Conservation (phyloP, 306 rosid genomes). For the Datisca glomerata region DNA sequence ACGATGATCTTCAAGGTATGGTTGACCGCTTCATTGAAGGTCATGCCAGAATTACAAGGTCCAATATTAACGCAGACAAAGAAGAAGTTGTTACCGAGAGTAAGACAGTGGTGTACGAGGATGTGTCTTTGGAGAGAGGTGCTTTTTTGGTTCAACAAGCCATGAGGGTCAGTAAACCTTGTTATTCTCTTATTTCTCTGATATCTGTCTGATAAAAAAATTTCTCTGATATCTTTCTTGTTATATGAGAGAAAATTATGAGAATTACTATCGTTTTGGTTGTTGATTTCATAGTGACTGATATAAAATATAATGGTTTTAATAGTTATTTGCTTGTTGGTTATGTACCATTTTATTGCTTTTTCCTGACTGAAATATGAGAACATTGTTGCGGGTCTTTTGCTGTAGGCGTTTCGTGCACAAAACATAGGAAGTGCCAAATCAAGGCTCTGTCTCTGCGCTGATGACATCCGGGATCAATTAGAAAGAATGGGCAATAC, state of each 20-base stretch:
- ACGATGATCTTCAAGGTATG: conserved; percentile 53
- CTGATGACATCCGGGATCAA: conserved; percentile 65
- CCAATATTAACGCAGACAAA: conserved; percentile 30
- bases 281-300: too few species aligned
- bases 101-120: conserved; percentile 66
- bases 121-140: conserved; percentile 92
- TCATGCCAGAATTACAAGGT: conserved; percentile 85
- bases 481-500: conserved; percentile 58
- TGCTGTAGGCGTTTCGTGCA: conserved; percentile 95
- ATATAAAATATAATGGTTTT: too few species aligned
- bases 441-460: conserved; percentile 81
- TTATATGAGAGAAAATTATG: too few species aligned
- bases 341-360: too few species aligned
- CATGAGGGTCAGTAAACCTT: conserved; percentile 67
- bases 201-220: too few species aligned
- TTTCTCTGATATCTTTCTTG: too few species aligned
- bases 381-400: too few species aligned
- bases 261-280: too few species aligned
- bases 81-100: conserved; percentile 37
- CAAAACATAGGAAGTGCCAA: conserved; percentile 89
- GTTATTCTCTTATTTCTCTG: neutral
- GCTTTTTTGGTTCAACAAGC: conserved; percentile 96
- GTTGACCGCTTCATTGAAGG: conserved; percentile 97
- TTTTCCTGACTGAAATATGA: too few species aligned
- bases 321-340: too few species aligned